phyloP scores from a whole-genome alignment of 2,329 filamentous ascomycete species.

The Fusarium sp. region DNA sequence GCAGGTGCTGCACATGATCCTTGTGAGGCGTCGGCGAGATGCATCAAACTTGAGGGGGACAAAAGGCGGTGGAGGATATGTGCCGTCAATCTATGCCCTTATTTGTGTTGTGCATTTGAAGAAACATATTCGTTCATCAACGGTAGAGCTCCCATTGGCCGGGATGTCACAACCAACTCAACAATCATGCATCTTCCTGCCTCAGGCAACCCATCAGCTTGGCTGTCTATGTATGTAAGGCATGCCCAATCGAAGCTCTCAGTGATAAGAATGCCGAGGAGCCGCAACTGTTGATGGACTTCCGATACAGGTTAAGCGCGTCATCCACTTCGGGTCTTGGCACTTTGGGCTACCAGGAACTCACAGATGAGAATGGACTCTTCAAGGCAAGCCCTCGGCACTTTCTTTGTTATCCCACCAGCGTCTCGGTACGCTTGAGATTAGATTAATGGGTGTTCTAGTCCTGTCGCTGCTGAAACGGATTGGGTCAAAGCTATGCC shows the following conservation, averaged over 20 bases:
- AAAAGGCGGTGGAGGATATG: slow-evolving; percentile 40
- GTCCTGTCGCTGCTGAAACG: slow-evolving; percentile 10
- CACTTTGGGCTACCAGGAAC: slow-evolving; percentile 5
- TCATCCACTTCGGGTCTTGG: slow-evolving; percentile 33
- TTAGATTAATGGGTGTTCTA: not conserved
- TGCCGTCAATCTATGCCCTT: slow-evolving; percentile 23
- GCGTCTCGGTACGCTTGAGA: slow-evolving; percentile 1
- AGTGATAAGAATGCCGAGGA: slow-evolving; percentile 41
- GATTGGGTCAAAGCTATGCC: slow-evolving; percentile 9
- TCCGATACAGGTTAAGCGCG: slow-evolving; percentile 42
- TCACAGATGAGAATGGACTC: not conserved
- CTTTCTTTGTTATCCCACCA: not conserved
- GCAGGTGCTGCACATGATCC: slow-evolving; percentile 40
- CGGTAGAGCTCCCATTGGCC: slow-evolving; percentile 22
- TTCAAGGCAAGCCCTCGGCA: slow-evolving; percentile 1
- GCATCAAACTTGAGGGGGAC: slow-evolving; percentile 14
- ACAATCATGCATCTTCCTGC: slow-evolving; percentile 2
- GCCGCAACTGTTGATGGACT: slow-evolving; percentile 42
- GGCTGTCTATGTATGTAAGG: not conserved
- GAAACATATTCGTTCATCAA: slow-evolving; percentile 19
- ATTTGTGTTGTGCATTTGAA: slow-evolving; percentile 29
- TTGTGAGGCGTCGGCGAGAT: slow-evolving; percentile 35
- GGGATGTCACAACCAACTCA: not conserved
- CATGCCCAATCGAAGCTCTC: slow-evolving; percentile 23
- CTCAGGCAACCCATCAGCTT: slow-evolving; percentile 27